Conservation (phyloP, 192 early-diverging fungal genomes). For the Coemansia pectinata region DNA sequence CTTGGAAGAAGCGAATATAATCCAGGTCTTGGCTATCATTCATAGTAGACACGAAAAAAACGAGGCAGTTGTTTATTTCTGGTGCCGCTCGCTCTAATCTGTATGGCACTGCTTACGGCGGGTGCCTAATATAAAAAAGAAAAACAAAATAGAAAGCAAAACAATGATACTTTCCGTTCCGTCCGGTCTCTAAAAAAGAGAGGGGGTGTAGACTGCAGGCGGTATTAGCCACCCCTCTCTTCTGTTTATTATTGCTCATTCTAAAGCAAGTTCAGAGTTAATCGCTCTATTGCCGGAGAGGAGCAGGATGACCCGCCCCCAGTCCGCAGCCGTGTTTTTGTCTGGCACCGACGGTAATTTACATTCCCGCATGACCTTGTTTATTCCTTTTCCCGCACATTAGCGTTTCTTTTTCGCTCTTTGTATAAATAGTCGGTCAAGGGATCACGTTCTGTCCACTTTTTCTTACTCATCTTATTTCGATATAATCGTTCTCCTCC, state of each 20-base stretch:
- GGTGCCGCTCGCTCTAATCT: background rate
- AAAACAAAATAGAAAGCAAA: background rate
- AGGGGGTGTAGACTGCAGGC: background rate
- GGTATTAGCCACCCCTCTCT: background rate
- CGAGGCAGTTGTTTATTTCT: background rate
- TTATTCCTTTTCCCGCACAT: conserved; percentile 2
- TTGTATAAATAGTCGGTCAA: background rate
- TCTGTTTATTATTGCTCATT: background rate
- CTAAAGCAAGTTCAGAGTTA: conserved; percentile 1
- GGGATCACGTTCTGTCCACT: background rate
- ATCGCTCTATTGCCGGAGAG: background rate
- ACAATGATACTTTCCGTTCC: background rate
- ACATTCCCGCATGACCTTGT: background rate
- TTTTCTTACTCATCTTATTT: background rate
- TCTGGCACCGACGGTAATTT: background rate
- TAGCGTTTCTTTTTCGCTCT: background rate
- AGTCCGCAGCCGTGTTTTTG: conserved; percentile 2
- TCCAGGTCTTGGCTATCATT: background rate
- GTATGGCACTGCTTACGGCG: background rate
- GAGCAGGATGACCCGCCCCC: background rate
- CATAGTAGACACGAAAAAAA: background rate
- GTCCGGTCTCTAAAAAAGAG: background rate
- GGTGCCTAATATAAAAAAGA: background rate
- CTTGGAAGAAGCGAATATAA: background rate
- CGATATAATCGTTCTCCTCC: background rate